Percentiles rank a stretch among this genome's conserved stretches.
Conservation (phyloP, 805 yeast species). For the Zygoascus biomembranicola region DNA sequence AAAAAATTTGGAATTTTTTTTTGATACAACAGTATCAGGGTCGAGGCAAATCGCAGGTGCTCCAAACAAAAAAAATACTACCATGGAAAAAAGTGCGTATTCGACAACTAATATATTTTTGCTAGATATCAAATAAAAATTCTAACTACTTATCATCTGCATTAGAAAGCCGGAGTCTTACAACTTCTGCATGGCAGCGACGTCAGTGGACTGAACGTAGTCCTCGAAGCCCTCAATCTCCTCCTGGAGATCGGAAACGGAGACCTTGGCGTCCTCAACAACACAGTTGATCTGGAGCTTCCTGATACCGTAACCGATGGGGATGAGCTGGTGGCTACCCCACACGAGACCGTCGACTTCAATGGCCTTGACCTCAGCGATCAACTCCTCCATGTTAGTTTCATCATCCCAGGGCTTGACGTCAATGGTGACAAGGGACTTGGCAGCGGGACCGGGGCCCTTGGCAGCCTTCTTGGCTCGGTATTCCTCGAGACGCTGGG, state of each 20-base stretch:
- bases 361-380: constrained; percentile 77
- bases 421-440: constrained; percentile 92
- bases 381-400: constrained; percentile 85
- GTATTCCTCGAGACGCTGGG: constrained; percentile 96
- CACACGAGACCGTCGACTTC: constrained; percentile 90
- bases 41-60: too few species aligned
- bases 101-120: neutral
- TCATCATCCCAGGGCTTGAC: constrained; percentile 99
- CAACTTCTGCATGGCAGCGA: constrained; percentile 97
- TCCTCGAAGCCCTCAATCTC: constrained; percentile 92
- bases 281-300: constrained; percentile 98
- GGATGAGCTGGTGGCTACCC: constrained; percentile 97
- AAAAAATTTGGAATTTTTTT: too few species aligned
- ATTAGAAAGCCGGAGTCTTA: constrained; percentile 35
- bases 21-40: too few species aligned
- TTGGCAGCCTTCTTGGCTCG: constrained; percentile 95
- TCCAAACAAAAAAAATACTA: neutral
- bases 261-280: constrained; percentile 94
- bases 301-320: constrained; percentile 99
- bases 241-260: constrained; percentile 59
- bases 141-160: neutral
- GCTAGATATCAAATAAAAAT: neutral
- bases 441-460: constrained; percentile 98
- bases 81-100: neutral
- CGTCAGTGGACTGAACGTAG: constrained; percentile 97